Conservation (phyloP, 805 yeast species). For the Candida vaughaniae region DNA sequence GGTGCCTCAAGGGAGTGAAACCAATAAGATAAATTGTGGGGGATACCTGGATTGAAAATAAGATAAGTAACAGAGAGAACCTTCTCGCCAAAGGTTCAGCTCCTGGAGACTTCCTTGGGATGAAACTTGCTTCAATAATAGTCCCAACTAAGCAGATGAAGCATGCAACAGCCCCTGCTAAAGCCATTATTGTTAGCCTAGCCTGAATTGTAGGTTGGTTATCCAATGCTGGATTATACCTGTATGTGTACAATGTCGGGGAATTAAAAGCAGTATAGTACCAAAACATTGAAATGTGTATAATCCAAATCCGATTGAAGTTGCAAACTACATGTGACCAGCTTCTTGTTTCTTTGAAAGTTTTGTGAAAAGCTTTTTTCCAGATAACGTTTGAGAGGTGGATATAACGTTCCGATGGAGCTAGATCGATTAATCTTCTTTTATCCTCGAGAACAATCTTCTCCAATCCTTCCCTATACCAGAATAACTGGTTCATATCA, state of each 20-base stretch:
- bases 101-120: conserved; percentile 75
- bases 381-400: conserved; percentile 58
- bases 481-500: conserved; percentile 84
- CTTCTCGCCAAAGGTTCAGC: conserved; percentile 58
- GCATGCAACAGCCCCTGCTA: conserved; percentile 66
- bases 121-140: conserved; percentile 55
- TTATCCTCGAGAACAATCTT: conserved; percentile 48
- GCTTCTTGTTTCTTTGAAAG: conserved; percentile 70
- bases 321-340: conserved; percentile 76
- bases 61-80: conserved; percentile 37
- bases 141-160: conserved; percentile 57
- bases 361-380: conserved; percentile 68
- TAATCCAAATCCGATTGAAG: conserved; percentile 77
- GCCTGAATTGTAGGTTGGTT: conserved; percentile 62
- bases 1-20: conserved; percentile 30
- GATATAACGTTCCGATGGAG: conserved; percentile 55
- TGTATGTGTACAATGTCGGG: conserved; percentile 61
- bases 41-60: conserved; percentile 44
- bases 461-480: conserved; percentile 74
- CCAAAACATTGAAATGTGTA: conserved; percentile 77
- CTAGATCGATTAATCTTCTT: conserved; percentile 51
- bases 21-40: conserved; percentile 57
- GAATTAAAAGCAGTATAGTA: conserved; percentile 68
- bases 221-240: conserved; percentile 50
- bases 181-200: conserved; percentile 55